Conservation (phyloP, 1,284 basidiomycete genomes). For the Ceratobasidium theobromae region DNA sequence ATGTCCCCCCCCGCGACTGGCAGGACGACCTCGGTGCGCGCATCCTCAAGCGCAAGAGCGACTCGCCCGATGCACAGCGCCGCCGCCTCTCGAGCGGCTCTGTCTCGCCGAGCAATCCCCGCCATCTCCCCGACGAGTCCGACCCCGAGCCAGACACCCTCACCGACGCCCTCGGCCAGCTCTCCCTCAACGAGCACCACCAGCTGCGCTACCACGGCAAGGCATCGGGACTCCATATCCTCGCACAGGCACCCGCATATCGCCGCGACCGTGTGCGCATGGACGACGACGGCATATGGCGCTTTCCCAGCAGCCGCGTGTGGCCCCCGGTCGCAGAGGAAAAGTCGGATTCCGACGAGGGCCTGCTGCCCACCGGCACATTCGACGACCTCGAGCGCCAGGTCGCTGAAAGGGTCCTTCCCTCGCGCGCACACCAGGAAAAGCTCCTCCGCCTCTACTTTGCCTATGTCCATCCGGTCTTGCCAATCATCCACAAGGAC, state of each 20-base stretch:
- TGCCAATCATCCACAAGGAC: slow-evolving; percentile 72
- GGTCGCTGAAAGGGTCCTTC: slow-evolving; percentile 48
- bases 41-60: slow-evolving; percentile 43
- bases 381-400: slow-evolving; percentile 38
- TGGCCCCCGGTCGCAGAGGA: slow-evolving; percentile 68
- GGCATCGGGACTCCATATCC: slow-evolving; percentile 74
- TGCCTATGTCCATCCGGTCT: slow-evolving; percentile 70
- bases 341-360: not conserved
- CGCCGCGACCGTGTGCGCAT: slow-evolving; percentile 11
- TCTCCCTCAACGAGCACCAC: slow-evolving; percentile 81
- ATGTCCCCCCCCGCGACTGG: slow-evolving; percentile 71
- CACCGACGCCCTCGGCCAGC: slow-evolving; percentile 73
- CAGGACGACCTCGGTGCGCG: slow-evolving; percentile 63
- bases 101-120: slow-evolving; percentile 1
- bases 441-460: slow-evolving; percentile 75
- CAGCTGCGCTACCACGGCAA: slow-evolving; percentile 80
- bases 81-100: slow-evolving; percentile 33
- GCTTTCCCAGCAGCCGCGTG: slow-evolving; percentile 76
- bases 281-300: slow-evolving; percentile 35
- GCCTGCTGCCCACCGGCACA: slow-evolving; percentile 23
- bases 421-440: slow-evolving; percentile 59
- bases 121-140: not conserved
- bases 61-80: slow-evolving; percentile 26
- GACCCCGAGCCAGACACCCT: slow-evolving; percentile 47
- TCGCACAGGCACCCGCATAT: slow-evolving; percentile 44